Evolutionary conservation across 1,284 basidiomycete species (phyloP).

Genomic region (Abortiporus biennis): DNA sequence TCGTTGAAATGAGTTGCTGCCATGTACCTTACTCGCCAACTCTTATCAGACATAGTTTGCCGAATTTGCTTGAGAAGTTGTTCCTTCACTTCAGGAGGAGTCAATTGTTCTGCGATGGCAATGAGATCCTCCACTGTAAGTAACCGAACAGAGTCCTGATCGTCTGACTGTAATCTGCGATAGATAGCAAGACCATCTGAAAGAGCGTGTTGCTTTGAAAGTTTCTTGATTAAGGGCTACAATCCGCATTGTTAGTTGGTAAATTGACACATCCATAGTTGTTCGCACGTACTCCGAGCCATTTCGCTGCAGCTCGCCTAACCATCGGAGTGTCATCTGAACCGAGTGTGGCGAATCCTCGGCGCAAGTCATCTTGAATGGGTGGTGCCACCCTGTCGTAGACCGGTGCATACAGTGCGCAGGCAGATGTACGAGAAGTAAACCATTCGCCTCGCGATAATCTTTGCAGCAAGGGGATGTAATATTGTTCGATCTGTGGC

Average conservation of each 20-base stretch:
- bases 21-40: slow-evolving; percentile 99
- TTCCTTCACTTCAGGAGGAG: slow-evolving; percentile 85
- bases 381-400: slow-evolving; percentile 74
- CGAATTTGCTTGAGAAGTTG: slow-evolving; percentile 87
- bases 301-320: slow-evolving; percentile 92
- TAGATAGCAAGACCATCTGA: slow-evolving; percentile 92
- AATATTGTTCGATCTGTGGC: slow-evolving; percentile 84
- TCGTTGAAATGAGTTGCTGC: slow-evolving; percentile 98
- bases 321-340: slow-evolving; percentile 99
- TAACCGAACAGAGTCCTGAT: slow-evolving; percentile 97
- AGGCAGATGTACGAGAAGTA: slow-evolving; percentile 96
- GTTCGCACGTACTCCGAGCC: slow-evolving; percentile 82
- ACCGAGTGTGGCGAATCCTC: slow-evolving; percentile 79
- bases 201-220: slow-evolving; percentile 76
- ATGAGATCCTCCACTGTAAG: slow-evolving; percentile 97
- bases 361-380: slow-evolving; percentile 87
- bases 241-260: slow-evolving; percentile 8
- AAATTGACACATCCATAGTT: not conserved
- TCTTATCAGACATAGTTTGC: slow-evolving; percentile 89
- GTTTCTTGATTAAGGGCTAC: slow-evolving; percentile 74
- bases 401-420: slow-evolving; percentile 90
- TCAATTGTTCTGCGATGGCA: slow-evolving; percentile 82
- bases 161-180: slow-evolving; percentile 90
- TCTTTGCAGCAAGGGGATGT: slow-evolving; percentile 88
- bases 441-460: slow-evolving; percentile 98